A percentile compares a stretch with the other conserved stretches of the same genome.
These are phyloP conservation scores for Auriculariales sp. DNA, from an alignment of 768 basidiomycete species.

Conservation along the genomic window DNA sequence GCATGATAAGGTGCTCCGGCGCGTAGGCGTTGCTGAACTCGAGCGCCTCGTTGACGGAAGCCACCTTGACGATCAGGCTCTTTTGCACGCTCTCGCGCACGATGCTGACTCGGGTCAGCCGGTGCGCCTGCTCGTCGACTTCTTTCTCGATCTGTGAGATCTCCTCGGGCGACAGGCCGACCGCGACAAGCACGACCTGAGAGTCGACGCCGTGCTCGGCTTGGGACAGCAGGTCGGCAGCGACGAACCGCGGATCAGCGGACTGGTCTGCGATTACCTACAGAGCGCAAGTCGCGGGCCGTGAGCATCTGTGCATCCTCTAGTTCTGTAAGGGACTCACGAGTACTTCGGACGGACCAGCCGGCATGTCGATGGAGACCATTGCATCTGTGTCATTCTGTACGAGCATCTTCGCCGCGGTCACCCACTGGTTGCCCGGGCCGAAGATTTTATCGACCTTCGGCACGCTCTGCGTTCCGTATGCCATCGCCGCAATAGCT, in stretches of 20 bases:
- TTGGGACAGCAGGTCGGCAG: constrained; percentile 92
- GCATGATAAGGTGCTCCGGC: constrained; percentile 92
- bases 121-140: constrained; percentile 76
- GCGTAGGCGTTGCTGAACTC: constrained; percentile 94
- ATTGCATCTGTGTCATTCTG: constrained; percentile 96
- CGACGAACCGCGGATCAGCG: constrained; percentile 78
- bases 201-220: constrained; percentile 98
- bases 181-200: constrained; percentile 85
- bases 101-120: constrained; percentile 79
- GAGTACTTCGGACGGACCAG: constrained; percentile 93
- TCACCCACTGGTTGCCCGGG: constrained; percentile 99
- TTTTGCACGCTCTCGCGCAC: constrained; percentile 78
- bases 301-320: background rate
- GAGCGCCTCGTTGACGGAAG: constrained; percentile 60
- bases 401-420: constrained; percentile 97
- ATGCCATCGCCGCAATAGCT: constrained; percentile 90
- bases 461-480: constrained; percentile 86
- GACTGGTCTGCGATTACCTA: constrained; percentile 91
- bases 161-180: constrained; percentile 46
- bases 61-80: constrained; percentile 73
- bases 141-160: constrained; percentile 69
- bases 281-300: constrained; percentile 6
- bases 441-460: constrained; percentile 99
- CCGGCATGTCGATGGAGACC: constrained; percentile 98
- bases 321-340: constrained; percentile 32